A percentile compares a stretch with the other conserved stretches of the same genome.
Conservation (phyloP, 306 rosid species). For the Luffa aegyptiaca region DNA sequence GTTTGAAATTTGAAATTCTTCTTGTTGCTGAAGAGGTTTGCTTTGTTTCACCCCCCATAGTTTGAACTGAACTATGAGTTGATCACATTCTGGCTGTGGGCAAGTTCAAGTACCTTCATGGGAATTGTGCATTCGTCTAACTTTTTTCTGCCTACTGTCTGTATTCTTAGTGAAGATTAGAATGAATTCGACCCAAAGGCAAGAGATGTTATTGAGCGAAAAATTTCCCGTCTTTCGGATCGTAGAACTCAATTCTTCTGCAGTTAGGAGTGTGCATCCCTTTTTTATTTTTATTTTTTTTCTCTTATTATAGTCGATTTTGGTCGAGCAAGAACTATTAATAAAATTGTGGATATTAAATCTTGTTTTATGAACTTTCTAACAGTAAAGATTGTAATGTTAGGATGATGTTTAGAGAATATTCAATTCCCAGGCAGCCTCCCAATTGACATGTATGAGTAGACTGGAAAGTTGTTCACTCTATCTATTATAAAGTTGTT, state of each 20-base stretch:
- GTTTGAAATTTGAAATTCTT: neutral
- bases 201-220: neutral
- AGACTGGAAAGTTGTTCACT: neutral
- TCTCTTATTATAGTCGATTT: neutral
- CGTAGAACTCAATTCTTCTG: neutral
- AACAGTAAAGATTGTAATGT: neutral
- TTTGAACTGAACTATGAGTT: neutral
- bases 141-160: neutral
- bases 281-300: neutral
- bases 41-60: neutral
- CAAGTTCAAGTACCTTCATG: constrained; percentile 1
- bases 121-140: neutral
- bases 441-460: neutral
- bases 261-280: constrained; percentile 8
- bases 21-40: neutral
- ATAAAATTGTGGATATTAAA: constrained; percentile 7
- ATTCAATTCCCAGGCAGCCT: neutral
- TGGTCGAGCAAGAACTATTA: neutral
- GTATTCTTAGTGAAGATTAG: neutral
- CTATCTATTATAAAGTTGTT: neutral
- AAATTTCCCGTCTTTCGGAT: neutral
- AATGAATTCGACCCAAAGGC: neutral
- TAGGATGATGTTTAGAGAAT: neutral
- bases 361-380: neutral
- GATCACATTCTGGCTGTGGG: constrained; percentile 1